Percentiles rank a stretch among this genome's conserved stretches.
These are phyloP conservation scores for Hypoxylon sp. DNA, from an alignment of 2,329 filamentous ascomycete genomes.

Conservation along the genomic window DNA sequence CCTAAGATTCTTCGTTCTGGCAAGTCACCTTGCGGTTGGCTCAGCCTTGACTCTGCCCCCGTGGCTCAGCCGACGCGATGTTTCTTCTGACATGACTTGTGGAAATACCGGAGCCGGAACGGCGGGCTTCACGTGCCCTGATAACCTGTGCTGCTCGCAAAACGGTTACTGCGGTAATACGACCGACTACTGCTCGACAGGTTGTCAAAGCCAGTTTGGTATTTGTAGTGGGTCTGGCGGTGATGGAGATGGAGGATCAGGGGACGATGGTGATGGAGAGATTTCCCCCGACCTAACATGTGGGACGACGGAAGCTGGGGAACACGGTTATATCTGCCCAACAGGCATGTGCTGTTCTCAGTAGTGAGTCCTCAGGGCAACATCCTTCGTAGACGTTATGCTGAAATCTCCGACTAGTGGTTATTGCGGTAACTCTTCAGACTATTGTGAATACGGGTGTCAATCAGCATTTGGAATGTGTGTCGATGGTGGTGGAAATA, in stretches of 20 bases:
- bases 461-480: conserved; percentile 48
- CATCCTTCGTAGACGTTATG: not conserved
- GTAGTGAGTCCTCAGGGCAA: conserved; percentile 34
- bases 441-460: conserved; percentile 49
- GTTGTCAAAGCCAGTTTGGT: conserved; percentile 40
- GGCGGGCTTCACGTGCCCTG: conserved; percentile 47
- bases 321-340: conserved; percentile 48
- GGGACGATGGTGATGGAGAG: conserved; percentile 35
- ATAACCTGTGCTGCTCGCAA: conserved; percentile 47
- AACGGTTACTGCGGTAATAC: conserved; percentile 43
- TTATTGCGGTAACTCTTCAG: conserved; percentile 47
- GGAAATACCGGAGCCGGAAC: conserved; percentile 48
- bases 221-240: conserved; percentile 38
- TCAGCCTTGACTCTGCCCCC: conserved; percentile 43
- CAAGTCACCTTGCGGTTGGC: conserved; percentile 39
- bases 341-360: conserved; percentile 46
- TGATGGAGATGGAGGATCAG: conserved; percentile 31
- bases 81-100: conserved; percentile 47
- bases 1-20: conserved; percentile 32
- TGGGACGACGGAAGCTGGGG: conserved; percentile 47
- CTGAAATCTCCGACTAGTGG: conserved; percentile 39
- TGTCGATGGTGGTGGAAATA: conserved; percentile 19
- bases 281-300: conserved; percentile 48
- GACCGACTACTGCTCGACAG: conserved; percentile 37
- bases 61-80: conserved; percentile 36